Percentiles rank a stretch among this genome's conserved stretches.
Conservation (phyloP, 257 asterid genomes). For the Solanum rostratum region DNA sequence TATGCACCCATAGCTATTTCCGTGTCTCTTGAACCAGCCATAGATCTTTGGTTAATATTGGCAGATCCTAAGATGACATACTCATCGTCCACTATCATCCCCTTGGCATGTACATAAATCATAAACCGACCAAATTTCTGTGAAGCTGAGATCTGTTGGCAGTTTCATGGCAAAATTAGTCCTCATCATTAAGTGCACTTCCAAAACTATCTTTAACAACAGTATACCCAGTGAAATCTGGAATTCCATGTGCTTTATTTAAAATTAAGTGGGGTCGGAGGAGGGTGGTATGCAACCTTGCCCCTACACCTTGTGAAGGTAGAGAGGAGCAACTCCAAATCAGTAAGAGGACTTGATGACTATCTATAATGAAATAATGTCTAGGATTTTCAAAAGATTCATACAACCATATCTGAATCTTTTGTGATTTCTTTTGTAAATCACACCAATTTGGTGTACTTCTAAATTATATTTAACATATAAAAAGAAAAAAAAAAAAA, state of each 20-base stretch:
- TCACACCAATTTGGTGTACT: background rate
- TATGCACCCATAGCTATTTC: constrained; percentile 91
- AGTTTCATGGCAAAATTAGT: background rate
- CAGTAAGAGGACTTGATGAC: background rate
- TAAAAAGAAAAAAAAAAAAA: background rate
- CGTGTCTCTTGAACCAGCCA: constrained; percentile 87
- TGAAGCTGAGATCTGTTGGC: constrained; percentile 29
- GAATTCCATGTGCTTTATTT: too few species aligned
- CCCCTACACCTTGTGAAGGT: background rate
- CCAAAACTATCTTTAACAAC: background rate
- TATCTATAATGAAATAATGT: background rate
- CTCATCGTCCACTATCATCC: constrained; percentile 80
- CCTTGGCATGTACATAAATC: constrained; percentile 84
- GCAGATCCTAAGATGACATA: constrained; percentile 74
- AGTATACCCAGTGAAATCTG: too few species aligned
- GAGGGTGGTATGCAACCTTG: background rate
- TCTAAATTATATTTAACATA: background rate
- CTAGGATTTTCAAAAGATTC: background rate
- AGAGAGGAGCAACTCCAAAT: background rate
- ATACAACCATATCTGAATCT: background rate
- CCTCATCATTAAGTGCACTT: background rate
- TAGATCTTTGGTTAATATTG: constrained; percentile 72
- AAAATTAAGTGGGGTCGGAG: too few species aligned
- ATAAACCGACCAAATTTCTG: constrained; percentile 46
- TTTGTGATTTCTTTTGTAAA: background rate